Evolutionary conservation across 176 grass and related monocot genomes (phyloP).

Genomic region (Carex myosuroides): DNA sequence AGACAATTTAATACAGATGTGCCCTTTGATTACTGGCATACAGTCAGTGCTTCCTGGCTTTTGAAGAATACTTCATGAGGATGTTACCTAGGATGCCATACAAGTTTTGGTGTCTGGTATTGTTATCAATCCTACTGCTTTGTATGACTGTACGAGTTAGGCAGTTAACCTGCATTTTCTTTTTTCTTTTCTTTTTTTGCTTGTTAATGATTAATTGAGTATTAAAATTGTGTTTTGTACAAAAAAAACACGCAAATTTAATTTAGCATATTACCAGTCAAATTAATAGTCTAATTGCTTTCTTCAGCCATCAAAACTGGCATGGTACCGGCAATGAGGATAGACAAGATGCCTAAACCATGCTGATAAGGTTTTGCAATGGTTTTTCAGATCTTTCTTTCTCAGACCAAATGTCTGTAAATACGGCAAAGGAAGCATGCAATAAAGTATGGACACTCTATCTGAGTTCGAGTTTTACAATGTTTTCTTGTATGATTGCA

Average conservation of each 20-base stretch:
- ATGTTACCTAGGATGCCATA: background rate
- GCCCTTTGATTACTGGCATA: background rate
- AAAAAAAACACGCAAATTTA: background rate
- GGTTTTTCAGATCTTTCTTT: background rate
- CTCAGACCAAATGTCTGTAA: background rate
- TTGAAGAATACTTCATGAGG: background rate
- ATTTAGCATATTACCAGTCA: background rate
- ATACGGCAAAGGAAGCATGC: background rate
- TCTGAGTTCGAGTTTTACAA: background rate
- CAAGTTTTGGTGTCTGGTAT: background rate
- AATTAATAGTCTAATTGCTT: background rate
- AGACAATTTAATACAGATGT: background rate
- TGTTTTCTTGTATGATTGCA: background rate
- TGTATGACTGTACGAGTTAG: background rate
- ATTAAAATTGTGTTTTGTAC: background rate
- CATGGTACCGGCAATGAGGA: background rate
- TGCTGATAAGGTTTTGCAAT: background rate
- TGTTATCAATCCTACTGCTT: background rate
- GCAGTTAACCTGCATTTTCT: background rate
- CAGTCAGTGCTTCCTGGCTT: background rate
- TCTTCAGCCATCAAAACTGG: background rate
- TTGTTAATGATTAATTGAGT: background rate
- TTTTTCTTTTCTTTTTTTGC: background rate
- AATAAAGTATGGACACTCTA: background rate
- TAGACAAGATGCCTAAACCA: background rate